phyloP scores from a whole-genome alignment of 2,329 filamentous ascomycete genomes.

The Apiospora sp. region DNA sequence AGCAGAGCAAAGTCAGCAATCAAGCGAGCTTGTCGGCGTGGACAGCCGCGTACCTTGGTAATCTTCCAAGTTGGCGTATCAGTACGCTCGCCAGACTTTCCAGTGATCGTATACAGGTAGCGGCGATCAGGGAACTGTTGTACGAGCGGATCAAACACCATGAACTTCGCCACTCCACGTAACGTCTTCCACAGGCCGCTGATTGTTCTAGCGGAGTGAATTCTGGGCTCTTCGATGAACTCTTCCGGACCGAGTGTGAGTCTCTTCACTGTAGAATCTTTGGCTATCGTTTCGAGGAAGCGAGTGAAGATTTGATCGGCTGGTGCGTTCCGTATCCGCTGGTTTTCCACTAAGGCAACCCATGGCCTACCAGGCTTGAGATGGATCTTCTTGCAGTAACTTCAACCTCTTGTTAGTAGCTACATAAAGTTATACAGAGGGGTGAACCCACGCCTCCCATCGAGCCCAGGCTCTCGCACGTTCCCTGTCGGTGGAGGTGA shows the following conservation, averaged over 20 bases:
- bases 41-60: background rate
- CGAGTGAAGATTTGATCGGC: conserved; percentile 16
- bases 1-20: background rate
- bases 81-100: background rate
- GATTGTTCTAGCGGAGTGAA: conserved; percentile 1
- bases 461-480: background rate
- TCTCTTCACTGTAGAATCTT: background rate
- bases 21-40: background rate
- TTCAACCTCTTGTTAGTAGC: background rate
- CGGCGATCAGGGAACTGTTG: background rate
- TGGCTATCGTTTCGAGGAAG: conserved; percentile 10
- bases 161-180: background rate
- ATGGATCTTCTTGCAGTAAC: background rate
- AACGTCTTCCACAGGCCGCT: background rate
- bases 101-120: background rate
- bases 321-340: background rate
- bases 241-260: conserved; percentile 11
- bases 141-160: background rate
- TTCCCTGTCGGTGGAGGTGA: background rate
- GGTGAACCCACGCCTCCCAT: background rate
- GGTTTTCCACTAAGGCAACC: conserved; percentile 5
- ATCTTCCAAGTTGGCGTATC: background rate
- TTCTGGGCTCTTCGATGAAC: background rate
- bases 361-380: background rate
- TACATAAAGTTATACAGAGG: background rate